Base-by-base conservation (phyloP, 208 protist genomes). In the Trypanosoma vivax region DNA sequence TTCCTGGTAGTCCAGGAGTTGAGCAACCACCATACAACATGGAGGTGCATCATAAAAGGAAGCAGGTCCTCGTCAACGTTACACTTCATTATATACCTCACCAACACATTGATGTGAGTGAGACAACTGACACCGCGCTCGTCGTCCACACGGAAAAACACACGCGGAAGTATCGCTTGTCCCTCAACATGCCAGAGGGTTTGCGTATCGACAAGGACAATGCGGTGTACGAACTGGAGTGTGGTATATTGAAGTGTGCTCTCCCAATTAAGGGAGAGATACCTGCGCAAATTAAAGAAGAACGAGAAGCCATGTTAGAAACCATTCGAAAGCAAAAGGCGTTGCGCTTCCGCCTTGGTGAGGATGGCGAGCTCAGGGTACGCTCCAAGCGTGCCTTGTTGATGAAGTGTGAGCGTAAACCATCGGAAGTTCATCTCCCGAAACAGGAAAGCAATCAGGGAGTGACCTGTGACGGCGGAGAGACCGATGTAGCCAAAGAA, bases 41-140 rank as follows among this genome's bases (percentile, higher is more conserved):
- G 34, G 80, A 94, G 69, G 48, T 91, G 18, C 87, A 94, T 67
- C 81, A 83, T 65, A 89, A 89, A 65, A 79, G 77, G 19, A 80
- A 84, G 51, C 62, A 83, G 39, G 45, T 91, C 7, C 67, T 76
- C 7, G 70, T 94, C 21, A 67, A 88, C 42, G 87, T 94, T 1
- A 68, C 71, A 27, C 73, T 94, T 38, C 83, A 89, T 56, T 73
- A 84, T 59, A 60, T 94, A n/a, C 87, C 87, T 19, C 47, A 65
- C 11, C 51, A 65, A 41, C 79, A 84, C 39, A 84, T 94, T 24
- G 63, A 90, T 50, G 56, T 94, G 29, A 70, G 52, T 23, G 79
- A 79, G 61, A 90, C 79, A 5, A 88, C 49, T 29, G 43, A 41
- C 1, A 48, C 48, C 6, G 58, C 40, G 28, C 65, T 94, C 16